A percentile compares a stretch with the other conserved stretches of the same genome.
These are phyloP conservation scores for Cladophialophora exuberans DNA, from an alignment of 2,329 filamentous ascomycete species.

Conservation along the genomic window DNA sequence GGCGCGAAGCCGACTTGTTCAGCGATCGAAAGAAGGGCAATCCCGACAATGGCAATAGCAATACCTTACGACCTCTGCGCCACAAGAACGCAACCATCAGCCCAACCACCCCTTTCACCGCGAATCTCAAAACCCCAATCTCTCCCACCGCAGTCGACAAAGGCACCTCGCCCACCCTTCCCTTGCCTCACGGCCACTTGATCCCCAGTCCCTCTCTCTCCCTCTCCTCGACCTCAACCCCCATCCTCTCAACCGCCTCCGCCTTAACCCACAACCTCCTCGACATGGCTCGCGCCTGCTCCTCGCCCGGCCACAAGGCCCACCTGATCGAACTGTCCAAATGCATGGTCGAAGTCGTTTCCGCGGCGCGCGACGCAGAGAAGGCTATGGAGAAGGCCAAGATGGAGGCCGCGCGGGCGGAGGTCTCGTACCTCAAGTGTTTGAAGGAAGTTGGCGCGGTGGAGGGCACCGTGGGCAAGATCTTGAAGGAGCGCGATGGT, in stretches of 20 bases:
- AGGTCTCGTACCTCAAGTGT: constrained; percentile 27
- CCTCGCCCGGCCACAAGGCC: constrained; percentile 23
- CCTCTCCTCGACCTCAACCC: constrained; percentile 8
- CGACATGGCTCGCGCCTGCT: constrained; percentile 30
- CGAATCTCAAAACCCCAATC: constrained; percentile 27
- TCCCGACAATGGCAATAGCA: not conserved
- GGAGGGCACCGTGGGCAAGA: constrained; percentile 8
- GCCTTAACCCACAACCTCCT: constrained; percentile 33
- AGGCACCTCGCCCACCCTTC: not conserved
- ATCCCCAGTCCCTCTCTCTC: not conserved
- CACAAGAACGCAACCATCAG: constrained; percentile 19
- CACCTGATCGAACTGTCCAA: constrained; percentile 32
- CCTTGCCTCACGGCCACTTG: not conserved
- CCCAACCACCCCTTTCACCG: constrained; percentile 25
- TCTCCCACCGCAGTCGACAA: not conserved
- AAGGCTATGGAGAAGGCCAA: constrained; percentile 36
- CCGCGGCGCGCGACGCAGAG: constrained; percentile 35
- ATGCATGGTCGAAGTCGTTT: constrained; percentile 34
- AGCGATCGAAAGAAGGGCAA: not conserved
- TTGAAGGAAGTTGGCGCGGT: constrained; percentile 18
- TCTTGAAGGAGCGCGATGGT: no score
- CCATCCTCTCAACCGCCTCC: constrained; percentile 32
- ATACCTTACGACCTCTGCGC: not conserved
- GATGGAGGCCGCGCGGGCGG: constrained; percentile 34
- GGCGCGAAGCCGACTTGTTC: not conserved